A percentile compares a stretch with the other conserved stretches of the same genome.
These are phyloP conservation scores for Yamadazyma mexicana DNA, from an alignment of 1,139 yeast genomes.

Conservation along the genomic window DNA sequence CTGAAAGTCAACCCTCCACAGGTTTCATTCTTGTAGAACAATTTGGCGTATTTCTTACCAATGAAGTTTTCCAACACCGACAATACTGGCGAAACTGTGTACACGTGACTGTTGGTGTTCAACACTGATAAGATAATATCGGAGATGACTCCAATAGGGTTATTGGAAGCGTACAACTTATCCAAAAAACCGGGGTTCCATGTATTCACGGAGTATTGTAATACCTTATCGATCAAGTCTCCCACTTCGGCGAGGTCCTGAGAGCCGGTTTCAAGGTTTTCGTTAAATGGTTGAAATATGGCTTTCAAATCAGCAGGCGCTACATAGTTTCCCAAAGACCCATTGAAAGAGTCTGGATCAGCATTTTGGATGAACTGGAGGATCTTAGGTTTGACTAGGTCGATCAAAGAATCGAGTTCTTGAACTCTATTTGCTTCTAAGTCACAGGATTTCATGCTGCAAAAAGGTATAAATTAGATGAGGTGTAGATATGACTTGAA, in stretches of 20 bases:
- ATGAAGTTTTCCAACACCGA: slow-evolving; percentile 73
- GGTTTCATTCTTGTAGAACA: slow-evolving; percentile 51
- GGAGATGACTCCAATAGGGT: slow-evolving; percentile 78
- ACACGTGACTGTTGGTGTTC: slow-evolving; percentile 85
- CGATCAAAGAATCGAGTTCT: slow-evolving; percentile 38
- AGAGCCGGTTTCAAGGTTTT: slow-evolving; percentile 19
- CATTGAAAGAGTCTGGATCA: slow-evolving; percentile 28
- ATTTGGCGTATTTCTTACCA: slow-evolving; percentile 63
- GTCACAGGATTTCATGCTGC: background rate
- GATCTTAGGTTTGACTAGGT: slow-evolving; percentile 36
- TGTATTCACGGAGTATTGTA: slow-evolving; percentile 73
- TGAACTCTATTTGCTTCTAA: slow-evolving; percentile 38
- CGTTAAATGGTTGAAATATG: slow-evolving; percentile 17
- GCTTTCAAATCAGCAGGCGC: slow-evolving; percentile 35
- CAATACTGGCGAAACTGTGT: slow-evolving; percentile 81
- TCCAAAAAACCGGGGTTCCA: slow-evolving; percentile 90
- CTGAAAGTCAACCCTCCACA: slow-evolving; percentile 86
- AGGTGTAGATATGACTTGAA: background rate
- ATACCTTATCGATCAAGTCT: slow-evolving; percentile 54
- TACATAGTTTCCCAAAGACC: slow-evolving; percentile 40
- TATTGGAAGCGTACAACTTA: slow-evolving; percentile 79
- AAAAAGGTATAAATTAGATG: background rate
- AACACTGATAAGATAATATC: slow-evolving; percentile 69
- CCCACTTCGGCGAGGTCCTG: slow-evolving; percentile 31
- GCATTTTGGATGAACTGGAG: slow-evolving; percentile 36